Evolutionary conservation across 208 protist genomes (phyloP).

Genomic region (Leishmania arabica): DNA sequence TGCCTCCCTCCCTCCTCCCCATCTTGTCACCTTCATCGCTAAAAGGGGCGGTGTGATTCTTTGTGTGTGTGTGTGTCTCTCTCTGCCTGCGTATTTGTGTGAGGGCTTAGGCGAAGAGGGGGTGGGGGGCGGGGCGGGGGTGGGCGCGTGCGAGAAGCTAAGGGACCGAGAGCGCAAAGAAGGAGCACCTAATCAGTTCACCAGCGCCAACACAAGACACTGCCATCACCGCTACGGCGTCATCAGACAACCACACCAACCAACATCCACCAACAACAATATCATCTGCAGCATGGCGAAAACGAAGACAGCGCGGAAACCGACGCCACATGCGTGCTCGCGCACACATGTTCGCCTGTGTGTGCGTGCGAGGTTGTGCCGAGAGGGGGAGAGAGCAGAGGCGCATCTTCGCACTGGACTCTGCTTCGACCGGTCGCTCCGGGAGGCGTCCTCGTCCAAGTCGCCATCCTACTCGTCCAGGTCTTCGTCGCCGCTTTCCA

Average conservation of each 20-base stretch:
- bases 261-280: not conserved
- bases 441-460: constrained; percentile 14
- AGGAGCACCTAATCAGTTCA: not conserved
- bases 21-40: not conserved
- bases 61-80: not conserved
- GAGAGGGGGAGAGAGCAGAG: not conserved
- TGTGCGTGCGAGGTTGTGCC: not conserved
- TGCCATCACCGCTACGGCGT: not conserved
- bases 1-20: not conserved
- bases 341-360: too few relatives aligned
- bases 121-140: not conserved
- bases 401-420: not conserved
- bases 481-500: constrained; percentile 12
- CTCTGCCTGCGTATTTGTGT: not conserved
- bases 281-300: not conserved
- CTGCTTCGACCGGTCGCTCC: constrained; percentile 2
- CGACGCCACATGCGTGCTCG: not conserved
- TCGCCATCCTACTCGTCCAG: constrained; percentile 3
- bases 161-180: not conserved
- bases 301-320: not conserved
- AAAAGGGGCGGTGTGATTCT: not conserved
- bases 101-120: not conserved
- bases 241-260: not conserved
- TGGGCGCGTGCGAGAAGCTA: not conserved
- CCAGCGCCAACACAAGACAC: not conserved